A percentile compares a stretch with the other conserved stretches of the same genome.
Conservation (phyloP, 2,329 filamentous ascomycete species). For the Polychaeton citri region DNA sequence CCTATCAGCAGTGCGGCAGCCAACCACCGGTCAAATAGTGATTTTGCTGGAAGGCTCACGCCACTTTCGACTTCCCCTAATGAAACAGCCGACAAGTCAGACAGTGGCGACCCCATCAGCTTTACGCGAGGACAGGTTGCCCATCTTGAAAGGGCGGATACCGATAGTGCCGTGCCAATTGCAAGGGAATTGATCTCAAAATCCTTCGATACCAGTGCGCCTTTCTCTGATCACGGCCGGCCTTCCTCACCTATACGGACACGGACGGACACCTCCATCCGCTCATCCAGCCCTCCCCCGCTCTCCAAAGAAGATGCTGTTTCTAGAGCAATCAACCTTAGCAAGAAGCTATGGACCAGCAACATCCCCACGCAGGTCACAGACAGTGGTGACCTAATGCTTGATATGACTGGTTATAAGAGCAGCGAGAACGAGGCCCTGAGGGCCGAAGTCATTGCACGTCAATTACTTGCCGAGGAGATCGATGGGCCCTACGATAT, state of each 20-base stretch:
- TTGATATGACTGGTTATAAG: constrained; percentile 97
- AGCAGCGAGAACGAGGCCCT: constrained; percentile 85
- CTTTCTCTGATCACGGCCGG: constrained; percentile 4
- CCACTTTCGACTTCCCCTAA: constrained; percentile 6
- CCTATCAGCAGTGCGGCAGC: constrained; percentile 3
- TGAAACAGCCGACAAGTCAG: background rate
- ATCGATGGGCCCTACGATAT: constrained; percentile 93
- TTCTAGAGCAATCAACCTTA: constrained; percentile 69
- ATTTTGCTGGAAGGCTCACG: constrained; percentile 27
- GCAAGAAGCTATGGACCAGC: constrained; percentile 72
- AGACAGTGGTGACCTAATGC: constrained; percentile 84
- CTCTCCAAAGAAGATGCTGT: constrained; percentile 62
- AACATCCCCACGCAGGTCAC: constrained; percentile 93
- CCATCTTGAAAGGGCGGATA: constrained; percentile 34
- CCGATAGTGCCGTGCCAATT: constrained; percentile 40
- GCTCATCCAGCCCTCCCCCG: constrained; percentile 67
- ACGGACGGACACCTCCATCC: constrained; percentile 6
- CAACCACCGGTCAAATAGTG: constrained; percentile 26
- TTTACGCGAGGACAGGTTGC: constrained; percentile 2
- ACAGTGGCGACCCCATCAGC: background rate
- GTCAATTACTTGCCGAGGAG: constrained; percentile 85
- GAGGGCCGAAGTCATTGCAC: constrained; percentile 80
- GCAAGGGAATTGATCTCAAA: constrained; percentile 26
- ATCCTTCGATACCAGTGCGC: constrained; percentile 16
- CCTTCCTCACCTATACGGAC: constrained; percentile 11